These are phyloP conservation scores for Russula emetica DNA, from an alignment of 768 basidiomycete genomes.

Conservation along the genomic window DNA sequence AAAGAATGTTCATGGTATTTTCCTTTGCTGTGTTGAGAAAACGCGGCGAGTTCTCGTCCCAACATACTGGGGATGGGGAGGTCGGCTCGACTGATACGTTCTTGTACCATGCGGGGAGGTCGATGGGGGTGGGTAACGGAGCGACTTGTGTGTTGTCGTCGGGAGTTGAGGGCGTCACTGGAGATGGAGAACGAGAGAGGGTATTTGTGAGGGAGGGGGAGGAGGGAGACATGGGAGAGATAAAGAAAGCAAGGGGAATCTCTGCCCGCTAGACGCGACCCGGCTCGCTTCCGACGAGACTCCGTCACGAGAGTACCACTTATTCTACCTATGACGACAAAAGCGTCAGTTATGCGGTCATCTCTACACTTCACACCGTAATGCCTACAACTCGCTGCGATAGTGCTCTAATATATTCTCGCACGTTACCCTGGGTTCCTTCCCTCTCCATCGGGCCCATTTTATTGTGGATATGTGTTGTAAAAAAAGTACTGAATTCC, in stretches of 20 bases:
- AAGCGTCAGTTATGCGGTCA: neutral
- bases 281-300: slow-evolving; percentile 7
- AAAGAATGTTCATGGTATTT: slow-evolving; percentile 55
- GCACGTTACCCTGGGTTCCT: too few relatives aligned
- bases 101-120: slow-evolving; percentile 56
- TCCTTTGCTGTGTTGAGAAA: slow-evolving; percentile 43
- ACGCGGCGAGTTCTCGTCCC: slow-evolving; percentile 42
- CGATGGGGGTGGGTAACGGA: slow-evolving; percentile 49
- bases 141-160: slow-evolving; percentile 54
- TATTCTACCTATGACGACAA: neutral
- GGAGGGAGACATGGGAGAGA: slow-evolving; percentile 48
- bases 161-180: slow-evolving; percentile 63
- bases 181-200: slow-evolving; percentile 67
- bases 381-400: too few relatives aligned
- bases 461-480: too few relatives aligned
- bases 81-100: slow-evolving; percentile 42
- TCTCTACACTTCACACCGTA: too few relatives aligned
- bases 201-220: slow-evolving; percentile 47
- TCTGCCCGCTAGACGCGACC: neutral
- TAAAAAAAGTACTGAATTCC: too few relatives aligned
- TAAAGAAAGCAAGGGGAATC: neutral
- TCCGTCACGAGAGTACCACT: too few relatives aligned
- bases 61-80: slow-evolving; percentile 37
- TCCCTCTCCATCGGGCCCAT: too few relatives aligned
- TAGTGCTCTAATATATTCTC: too few relatives aligned